Evolutionary conservation across 768 basidiomycete genomes (phyloP).

Genomic region (Myochromella boudieri): DNA sequence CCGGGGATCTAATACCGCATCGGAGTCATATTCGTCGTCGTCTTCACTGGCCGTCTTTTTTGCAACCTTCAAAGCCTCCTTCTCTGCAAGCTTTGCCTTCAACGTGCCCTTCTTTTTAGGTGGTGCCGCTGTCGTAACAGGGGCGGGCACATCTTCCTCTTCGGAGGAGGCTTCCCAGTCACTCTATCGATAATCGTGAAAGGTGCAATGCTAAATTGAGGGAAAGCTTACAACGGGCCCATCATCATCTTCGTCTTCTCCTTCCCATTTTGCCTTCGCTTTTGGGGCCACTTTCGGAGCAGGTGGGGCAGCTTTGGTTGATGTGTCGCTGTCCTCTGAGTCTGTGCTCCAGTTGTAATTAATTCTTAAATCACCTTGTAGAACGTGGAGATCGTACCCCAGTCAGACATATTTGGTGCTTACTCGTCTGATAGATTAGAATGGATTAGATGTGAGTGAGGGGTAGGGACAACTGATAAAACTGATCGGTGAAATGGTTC

Average conservation of each 20-base stretch:
- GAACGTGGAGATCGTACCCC: conserved; percentile 28
- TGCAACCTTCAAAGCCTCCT: conserved; percentile 73
- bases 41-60: conserved; percentile 39
- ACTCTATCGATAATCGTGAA: conserved; percentile 50
- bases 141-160: conserved; percentile 54
- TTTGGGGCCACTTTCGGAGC: conserved; percentile 25
- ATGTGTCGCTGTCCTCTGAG: conserved; percentile 39
- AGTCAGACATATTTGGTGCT: conserved; percentile 36
- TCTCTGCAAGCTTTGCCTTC: conserved; percentile 91
- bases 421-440: conserved; percentile 13
- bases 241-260: conserved; percentile 89
- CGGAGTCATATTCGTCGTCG: conserved; percentile 62
- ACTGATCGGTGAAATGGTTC: conserved; percentile 26
- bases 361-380: conserved; percentile 1
- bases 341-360: conserved; percentile 13
- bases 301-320: conserved; percentile 21
- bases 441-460: conserved; percentile 14
- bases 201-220: conserved; percentile 4
- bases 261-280: conserved; percentile 75
- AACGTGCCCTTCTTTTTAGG: conserved; percentile 92
- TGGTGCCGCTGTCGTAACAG: conserved; percentile 54
- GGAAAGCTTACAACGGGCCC: conserved; percentile 63
- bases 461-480: conserved; percentile 9
- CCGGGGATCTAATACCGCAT: conserved; percentile 75
- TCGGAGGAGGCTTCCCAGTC: conserved; percentile 92